phyloP scores from a whole-genome alignment of 176 grass and related monocot genomes.

The Microstegium vimineum region DNA sequence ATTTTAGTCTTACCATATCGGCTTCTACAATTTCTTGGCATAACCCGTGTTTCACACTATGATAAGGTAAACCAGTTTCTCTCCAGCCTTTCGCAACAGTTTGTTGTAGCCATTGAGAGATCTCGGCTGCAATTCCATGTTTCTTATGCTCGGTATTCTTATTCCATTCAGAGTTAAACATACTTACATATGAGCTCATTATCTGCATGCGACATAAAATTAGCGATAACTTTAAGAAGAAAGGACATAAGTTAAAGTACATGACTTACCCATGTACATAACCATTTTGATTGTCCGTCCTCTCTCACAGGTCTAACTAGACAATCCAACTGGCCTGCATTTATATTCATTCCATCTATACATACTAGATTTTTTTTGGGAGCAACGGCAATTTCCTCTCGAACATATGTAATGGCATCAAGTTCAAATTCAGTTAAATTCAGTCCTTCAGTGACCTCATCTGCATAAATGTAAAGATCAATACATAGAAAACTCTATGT shows the following conservation, averaged over 20 bases:
- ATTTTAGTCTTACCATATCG: too few relatives aligned
- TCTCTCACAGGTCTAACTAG: not conserved
- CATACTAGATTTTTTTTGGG: not conserved
- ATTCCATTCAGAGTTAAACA: not conserved
- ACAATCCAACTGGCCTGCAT: not conserved
- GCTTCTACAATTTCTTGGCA: too few relatives aligned
- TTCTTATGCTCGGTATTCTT: not conserved
- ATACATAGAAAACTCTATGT: not conserved
- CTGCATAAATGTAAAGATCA: too few relatives aligned
- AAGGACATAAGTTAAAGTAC: not conserved
- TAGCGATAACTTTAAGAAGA: not conserved
- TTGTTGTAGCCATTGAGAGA: too few relatives aligned
- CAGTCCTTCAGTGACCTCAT: not conserved
- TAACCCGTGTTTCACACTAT: too few relatives aligned
- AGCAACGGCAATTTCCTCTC: not conserved
- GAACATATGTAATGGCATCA: not conserved
- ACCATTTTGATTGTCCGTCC: not conserved
- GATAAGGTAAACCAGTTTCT: too few relatives aligned
- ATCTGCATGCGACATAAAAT: not conserved
- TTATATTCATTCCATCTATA: not conserved
- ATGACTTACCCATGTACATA: not conserved
- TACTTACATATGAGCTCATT: not conserved
- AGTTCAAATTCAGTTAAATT: not conserved
- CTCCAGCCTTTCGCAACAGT: too few relatives aligned
- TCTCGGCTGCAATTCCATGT: not conserved